These are phyloP conservation scores for Rhizopogon vinicolor DNA, from an alignment of 768 basidiomycete genomes.

Conservation along the genomic window DNA sequence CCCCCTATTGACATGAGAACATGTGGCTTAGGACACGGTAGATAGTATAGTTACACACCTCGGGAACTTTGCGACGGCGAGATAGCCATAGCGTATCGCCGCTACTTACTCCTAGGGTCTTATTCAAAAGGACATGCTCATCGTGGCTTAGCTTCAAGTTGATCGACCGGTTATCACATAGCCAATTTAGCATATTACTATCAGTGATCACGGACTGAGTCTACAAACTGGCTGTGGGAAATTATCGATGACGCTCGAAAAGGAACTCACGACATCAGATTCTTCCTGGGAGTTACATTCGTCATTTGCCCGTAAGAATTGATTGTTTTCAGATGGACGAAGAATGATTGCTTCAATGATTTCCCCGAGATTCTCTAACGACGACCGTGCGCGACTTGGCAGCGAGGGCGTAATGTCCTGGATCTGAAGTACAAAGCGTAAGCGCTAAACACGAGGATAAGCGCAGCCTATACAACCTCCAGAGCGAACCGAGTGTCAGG, in stretches of 20 bases:
- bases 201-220: slow-evolving; percentile 47
- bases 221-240: slow-evolving; percentile 27
- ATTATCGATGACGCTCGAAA: neutral
- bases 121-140: slow-evolving; percentile 31
- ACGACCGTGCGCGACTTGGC: slow-evolving; percentile 19
- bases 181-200: slow-evolving; percentile 43
- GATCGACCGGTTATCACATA: slow-evolving; percentile 30
- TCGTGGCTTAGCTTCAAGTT: slow-evolving; percentile 17
- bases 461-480: slow-evolving; percentile 51
- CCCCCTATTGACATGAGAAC: slow-evolving; percentile 54
- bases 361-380: slow-evolving; percentile 21
- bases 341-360: slow-evolving; percentile 29
- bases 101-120: slow-evolving; percentile 36
- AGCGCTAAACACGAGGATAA: slow-evolving; percentile 1
- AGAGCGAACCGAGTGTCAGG: slow-evolving; percentile 87
- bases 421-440: slow-evolving; percentile 24
- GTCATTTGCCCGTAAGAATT: slow-evolving; percentile 26
- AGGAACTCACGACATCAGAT: slow-evolving; percentile 20
- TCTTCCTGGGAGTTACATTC: slow-evolving; percentile 12
- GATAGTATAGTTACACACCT: slow-evolving; percentile 36
- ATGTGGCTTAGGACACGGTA: neutral
- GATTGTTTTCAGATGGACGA: slow-evolving; percentile 19
- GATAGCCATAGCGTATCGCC: slow-evolving; percentile 60
- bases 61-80: slow-evolving; percentile 43
- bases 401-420: slow-evolving; percentile 27